Percentiles rank a stretch among this genome's conserved stretches.
Conservation (phyloP, 305 asterid genomes). For the Fraxinus floribunda region DNA sequence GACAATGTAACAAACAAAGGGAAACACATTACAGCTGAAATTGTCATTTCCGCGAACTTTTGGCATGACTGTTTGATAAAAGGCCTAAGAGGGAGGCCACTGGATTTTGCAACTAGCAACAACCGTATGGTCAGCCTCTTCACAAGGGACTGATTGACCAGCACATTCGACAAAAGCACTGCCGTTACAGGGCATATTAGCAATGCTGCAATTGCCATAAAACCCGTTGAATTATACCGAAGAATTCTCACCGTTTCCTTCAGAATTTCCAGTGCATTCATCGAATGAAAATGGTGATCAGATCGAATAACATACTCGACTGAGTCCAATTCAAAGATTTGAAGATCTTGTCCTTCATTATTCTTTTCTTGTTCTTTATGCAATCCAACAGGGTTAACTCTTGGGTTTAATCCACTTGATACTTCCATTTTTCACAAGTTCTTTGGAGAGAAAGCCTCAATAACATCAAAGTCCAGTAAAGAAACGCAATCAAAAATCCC, state of each 20-base stretch:
- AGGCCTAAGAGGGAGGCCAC: slow-evolving; percentile 80
- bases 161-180: slow-evolving; percentile 62
- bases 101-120: slow-evolving; percentile 61
- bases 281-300: slow-evolving; percentile 55
- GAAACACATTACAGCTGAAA: slow-evolving; percentile 66
- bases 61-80: slow-evolving; percentile 70
- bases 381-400: slow-evolving; percentile 33
- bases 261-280: slow-evolving; percentile 74
- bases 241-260: slow-evolving; percentile 84
- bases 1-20: slow-evolving; percentile 64
- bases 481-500: slow-evolving; percentile 9
- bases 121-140: slow-evolving; percentile 52
- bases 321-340: slow-evolving; percentile 43
- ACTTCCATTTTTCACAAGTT: slow-evolving; percentile 47
- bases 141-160: slow-evolving; percentile 64
- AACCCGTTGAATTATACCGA: slow-evolving; percentile 58
- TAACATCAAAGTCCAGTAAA: slow-evolving; percentile 3
- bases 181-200: slow-evolving; percentile 82
- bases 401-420: slow-evolving; percentile 54
- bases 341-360: slow-evolving; percentile 31
- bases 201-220: slow-evolving; percentile 62
- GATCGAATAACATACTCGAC: slow-evolving; percentile 29
- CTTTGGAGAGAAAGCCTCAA: background rate
- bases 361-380: slow-evolving; percentile 40
- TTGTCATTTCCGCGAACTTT: slow-evolving; percentile 60